Evolutionary conservation across 1,284 basidiomycete genomes (phyloP).

Genomic region (Tilletia walkeri): DNA sequence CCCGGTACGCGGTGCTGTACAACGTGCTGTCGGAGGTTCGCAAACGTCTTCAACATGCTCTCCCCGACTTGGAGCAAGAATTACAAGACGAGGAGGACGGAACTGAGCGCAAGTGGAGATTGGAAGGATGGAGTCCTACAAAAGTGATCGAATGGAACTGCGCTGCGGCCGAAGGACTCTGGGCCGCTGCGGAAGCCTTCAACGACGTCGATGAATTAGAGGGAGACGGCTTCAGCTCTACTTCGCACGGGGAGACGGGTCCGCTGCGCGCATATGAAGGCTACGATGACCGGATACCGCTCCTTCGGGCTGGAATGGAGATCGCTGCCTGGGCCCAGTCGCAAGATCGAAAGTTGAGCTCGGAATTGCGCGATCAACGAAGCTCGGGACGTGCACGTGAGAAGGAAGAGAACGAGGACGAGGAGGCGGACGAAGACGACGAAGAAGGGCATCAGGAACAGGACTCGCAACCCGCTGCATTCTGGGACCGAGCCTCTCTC

Average conservation of each 20-base stretch:
- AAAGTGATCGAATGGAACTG: constrained; percentile 41
- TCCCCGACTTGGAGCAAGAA: too few relatives aligned
- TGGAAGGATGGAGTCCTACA: constrained; percentile 34
- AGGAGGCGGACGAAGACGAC: constrained; percentile 13
- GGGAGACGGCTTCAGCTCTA: neutral
- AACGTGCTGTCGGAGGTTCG: constrained; percentile 24
- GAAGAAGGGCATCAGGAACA: neutral
- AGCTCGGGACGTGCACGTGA: neutral
- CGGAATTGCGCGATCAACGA: constrained; percentile 16
- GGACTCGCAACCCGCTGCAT: neutral
- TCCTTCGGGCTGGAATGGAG: constrained; percentile 34
- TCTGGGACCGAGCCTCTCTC: constrained; percentile 20
- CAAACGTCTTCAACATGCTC: constrained; percentile 13
- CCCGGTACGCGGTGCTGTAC: constrained; percentile 25
- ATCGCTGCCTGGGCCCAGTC: constrained; percentile 23
- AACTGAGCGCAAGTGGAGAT: constrained; percentile 17
- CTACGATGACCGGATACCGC: constrained; percentile 31
- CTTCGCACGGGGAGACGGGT: neutral
- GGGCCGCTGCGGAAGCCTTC: constrained; percentile 46
- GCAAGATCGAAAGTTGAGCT: neutral
- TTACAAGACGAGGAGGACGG: constrained; percentile 14
- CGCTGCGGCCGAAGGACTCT: constrained; percentile 44
- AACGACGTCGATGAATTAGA: neutral
- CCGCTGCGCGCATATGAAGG: constrained; percentile 28
- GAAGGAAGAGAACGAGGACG: constrained; percentile 1